These are phyloP conservation scores for Dothistroma septosporum DNA, from an alignment of 2,329 filamentous ascomycete species.

Conservation along the genomic window DNA sequence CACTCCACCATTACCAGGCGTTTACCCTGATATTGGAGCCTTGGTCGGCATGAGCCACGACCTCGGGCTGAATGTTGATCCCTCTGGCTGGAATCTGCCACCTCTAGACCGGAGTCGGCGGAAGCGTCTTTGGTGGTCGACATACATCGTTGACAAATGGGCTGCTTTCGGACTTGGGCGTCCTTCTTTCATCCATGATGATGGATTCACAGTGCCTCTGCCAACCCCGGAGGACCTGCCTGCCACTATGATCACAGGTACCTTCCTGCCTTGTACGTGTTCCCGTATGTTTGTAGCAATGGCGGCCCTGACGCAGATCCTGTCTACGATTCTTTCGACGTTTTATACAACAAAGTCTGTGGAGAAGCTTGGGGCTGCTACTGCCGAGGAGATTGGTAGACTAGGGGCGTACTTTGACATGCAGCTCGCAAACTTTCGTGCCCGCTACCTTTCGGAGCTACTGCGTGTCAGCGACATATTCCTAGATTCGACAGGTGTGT, in stretches of 20 bases:
- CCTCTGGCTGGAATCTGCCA: conserved; percentile 20
- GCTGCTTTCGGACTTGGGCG: conserved; percentile 20
- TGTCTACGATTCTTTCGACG: conserved; percentile 17
- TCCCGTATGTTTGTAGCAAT: conserved; percentile 24
- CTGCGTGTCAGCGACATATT: conserved; percentile 14
- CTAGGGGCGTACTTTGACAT: conserved; percentile 18
- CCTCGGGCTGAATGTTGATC: conserved; percentile 22
- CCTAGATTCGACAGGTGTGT: conserved; percentile 22
- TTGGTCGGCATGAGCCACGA: conserved; percentile 22
- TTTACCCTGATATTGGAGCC: conserved; percentile 20
- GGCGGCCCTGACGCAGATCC: conserved; percentile 22
- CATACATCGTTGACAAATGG: conserved; percentile 23
- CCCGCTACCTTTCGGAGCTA: conserved; percentile 12
- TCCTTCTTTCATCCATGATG: conserved; percentile 21
- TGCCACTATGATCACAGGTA: conserved; percentile 14
- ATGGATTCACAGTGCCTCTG: conserved; percentile 18
- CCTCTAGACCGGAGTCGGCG: conserved; percentile 14
- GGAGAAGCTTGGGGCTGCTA: conserved; percentile 7
- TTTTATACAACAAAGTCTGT: conserved; percentile 23
- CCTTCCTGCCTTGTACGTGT: conserved; percentile 15
- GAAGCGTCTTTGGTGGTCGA: conserved; percentile 24
- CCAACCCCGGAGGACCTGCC: conserved; percentile 17
- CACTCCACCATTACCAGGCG: conserved; percentile 15
- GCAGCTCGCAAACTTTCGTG: conserved; percentile 17
- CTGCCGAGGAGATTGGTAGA: conserved; percentile 12